A percentile compares a stretch with the other conserved stretches of the same genome.
Conservation (phyloP, 2,329 filamentous ascomycete species). For the Helotiales sp. region DNA sequence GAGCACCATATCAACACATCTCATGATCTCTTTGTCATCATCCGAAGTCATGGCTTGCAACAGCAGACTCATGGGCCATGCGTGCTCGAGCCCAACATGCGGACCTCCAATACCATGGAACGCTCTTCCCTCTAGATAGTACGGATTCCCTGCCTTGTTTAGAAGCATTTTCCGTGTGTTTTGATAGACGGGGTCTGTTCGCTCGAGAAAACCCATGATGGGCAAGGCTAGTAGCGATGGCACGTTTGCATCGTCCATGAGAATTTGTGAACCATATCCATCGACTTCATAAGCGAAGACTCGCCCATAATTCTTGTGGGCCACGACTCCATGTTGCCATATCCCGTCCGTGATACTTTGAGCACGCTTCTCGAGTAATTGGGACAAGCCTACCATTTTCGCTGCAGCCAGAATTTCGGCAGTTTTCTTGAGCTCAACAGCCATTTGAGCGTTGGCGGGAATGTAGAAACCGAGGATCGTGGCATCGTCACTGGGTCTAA, state of each 20-base stretch:
- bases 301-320: conserved; percentile 73
- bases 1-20: conserved; percentile 75
- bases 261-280: conserved; percentile 78
- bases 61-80: conserved; percentile 96
- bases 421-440: conserved; percentile 80
- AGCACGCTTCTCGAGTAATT: conserved; percentile 62
- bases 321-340: conserved; percentile 81
- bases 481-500: conserved; percentile 93
- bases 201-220: conserved; percentile 74
- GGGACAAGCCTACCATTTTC: conserved; percentile 56
- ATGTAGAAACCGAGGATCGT: conserved; percentile 95
- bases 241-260: conserved; percentile 92
- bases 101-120: conserved; percentile 92
- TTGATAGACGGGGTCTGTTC: conserved; percentile 73
- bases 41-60: conserved; percentile 90
- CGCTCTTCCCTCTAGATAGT: conserved; percentile 76
- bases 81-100: conserved; percentile 82
- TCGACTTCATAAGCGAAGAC: conserved; percentile 91
- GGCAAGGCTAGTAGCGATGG: conserved; percentile 81
- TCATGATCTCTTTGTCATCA: conserved; percentile 79
- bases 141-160: conserved; percentile 68
- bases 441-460: conserved; percentile 95
- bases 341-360: conserved; percentile 74
- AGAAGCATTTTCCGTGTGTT: conserved; percentile 79
- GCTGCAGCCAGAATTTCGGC: conserved; percentile 69